Base-by-base conservation (phyloP, 1,284 basidiomycete species). In the Trichosporon ovoides region DNA sequence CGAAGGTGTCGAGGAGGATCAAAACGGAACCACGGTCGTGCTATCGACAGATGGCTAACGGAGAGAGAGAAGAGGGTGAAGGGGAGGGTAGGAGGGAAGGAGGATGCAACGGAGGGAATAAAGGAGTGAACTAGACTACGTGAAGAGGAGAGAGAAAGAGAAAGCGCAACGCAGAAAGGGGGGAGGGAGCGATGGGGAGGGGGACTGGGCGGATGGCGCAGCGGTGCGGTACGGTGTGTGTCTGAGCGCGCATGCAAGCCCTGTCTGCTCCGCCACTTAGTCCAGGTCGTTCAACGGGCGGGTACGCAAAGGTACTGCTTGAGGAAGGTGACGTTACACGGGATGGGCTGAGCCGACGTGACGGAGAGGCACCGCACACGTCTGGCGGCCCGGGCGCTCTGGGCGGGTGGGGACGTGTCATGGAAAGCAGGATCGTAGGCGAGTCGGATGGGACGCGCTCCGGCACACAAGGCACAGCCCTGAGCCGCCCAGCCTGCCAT, bases 271-370 rank as follows among this genome's bases (percentile, higher is more conserved):
- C 28, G 28, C 28, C 28, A 31, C 28, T 14, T 24, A 46, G 24
- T 10, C 18, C 14, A 22, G 20, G 24, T 20, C 34, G 50, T 34
- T 52, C 50, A 52, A 52, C 50, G 34, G 48, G 48, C 24, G 28
- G 34, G 34, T 18, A 19, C 19, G 9, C 16, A n/a, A 6, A 52
- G 24, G 22, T 36, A 24, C 35, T 52, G 51, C 24, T 31, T 24
- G 24, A 48, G 43, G 43, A 48, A 48, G 43, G 43, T 48, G 43
- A 48, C 43, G 43, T 48, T 48, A 52, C 51, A 19, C 51, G 51
- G 51, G 51, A 52, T 52, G 36, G 51, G 22, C 19, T 18, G 51
- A 52, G 34, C 43, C 43, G 33, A 35, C 36, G 35, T 37, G 51
- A 52, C 16, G 28, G 13, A 52, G 13, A 34, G 13, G 13, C 20